These are phyloP conservation scores for Vachellia pachyceras DNA, from an alignment of 306 rosid species.

Conservation along the genomic window DNA sequence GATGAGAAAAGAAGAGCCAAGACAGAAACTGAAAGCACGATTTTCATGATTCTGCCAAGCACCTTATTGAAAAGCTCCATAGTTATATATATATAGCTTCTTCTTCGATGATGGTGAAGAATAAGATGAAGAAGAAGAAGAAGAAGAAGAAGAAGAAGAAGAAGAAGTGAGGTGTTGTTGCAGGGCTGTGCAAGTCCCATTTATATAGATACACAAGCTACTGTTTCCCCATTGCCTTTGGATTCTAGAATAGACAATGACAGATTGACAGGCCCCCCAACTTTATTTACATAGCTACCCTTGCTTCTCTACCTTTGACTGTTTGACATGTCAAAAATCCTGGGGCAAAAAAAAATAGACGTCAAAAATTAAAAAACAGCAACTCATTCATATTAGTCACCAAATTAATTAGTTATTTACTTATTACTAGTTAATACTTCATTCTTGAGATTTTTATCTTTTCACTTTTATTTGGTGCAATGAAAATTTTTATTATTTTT, in stretches of 20 bases:
- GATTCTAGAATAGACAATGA: not conserved
- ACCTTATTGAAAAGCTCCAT: not conserved
- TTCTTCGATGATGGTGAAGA: not conserved
- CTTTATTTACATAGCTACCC: not conserved
- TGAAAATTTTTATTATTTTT: too few species aligned
- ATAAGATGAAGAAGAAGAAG: too few species aligned
- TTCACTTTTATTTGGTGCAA: too few species aligned
- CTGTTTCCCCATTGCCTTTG: not conserved
- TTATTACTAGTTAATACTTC: too few species aligned
- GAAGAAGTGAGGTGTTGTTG: not conserved
- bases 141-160: not conserved
- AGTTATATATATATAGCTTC: too few species aligned
- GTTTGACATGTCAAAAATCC: too few species aligned
- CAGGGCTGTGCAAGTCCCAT: not conserved
- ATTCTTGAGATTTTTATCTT: too few species aligned
- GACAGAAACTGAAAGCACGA: constrained; percentile 46
- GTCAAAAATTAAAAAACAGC: too few species aligned
- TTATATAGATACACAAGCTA: not conserved
- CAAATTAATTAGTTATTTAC: too few species aligned
- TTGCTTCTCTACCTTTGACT: too few species aligned
- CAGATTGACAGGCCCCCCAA: not conserved
- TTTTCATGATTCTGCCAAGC: not conserved
- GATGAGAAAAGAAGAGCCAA: constrained; percentile 37
- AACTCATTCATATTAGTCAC: too few species aligned
- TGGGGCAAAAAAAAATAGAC: too few species aligned